Evolutionary conservation across 2,329 filamentous ascomycete species (phyloP).

Genomic region (Phaeosphaeria sp.): DNA sequence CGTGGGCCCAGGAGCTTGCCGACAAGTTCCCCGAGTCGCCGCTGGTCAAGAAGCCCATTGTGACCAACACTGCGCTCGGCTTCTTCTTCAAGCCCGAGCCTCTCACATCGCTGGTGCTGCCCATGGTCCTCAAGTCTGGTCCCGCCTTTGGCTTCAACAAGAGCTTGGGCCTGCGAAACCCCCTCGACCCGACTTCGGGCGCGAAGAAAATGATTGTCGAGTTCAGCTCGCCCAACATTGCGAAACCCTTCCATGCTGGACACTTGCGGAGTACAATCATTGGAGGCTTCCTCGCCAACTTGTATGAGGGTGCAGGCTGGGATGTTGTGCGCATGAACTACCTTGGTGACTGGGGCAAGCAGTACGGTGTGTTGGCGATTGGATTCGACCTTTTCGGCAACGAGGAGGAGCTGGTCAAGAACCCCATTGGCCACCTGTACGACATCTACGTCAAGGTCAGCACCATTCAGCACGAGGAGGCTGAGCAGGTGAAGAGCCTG

Average conservation of each 20-base stretch:
- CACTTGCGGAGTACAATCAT: conserved; percentile 81
- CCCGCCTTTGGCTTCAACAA: conserved; percentile 69
- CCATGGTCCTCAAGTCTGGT: conserved; percentile 70
- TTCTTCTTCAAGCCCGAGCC: conserved; percentile 81
- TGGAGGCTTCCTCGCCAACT: conserved; percentile 73
- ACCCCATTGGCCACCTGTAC: conserved; percentile 83
- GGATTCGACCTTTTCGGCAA: conserved; percentile 78
- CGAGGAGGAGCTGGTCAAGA: conserved; percentile 72
- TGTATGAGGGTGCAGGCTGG: conserved; percentile 74
- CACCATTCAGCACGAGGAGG: conserved; percentile 67
- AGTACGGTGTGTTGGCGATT: conserved; percentile 74
- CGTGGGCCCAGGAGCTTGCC: conserved; percentile 62
- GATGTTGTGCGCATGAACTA: conserved; percentile 77
- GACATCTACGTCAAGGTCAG: conserved; percentile 82
- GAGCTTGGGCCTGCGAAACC: conserved; percentile 66
- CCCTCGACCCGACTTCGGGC: conserved; percentile 65
- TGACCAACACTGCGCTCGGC: conserved; percentile 73
- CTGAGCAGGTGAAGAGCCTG: conserved; percentile 67
- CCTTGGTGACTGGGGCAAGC: conserved; percentile 80
- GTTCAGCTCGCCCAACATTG: conserved; percentile 86
- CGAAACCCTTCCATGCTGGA: conserved; percentile 79
- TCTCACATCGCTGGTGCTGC: conserved; percentile 71
- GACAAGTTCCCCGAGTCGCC: conserved; percentile 75
- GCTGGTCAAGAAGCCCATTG: conserved; percentile 72
- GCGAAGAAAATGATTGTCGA: conserved; percentile 76